A percentile compares a stretch with the other conserved stretches of the same genome.
phyloP scores from a whole-genome alignment of 2,329 filamentous ascomycete species.

The Fusarium pseudocircinatum region DNA sequence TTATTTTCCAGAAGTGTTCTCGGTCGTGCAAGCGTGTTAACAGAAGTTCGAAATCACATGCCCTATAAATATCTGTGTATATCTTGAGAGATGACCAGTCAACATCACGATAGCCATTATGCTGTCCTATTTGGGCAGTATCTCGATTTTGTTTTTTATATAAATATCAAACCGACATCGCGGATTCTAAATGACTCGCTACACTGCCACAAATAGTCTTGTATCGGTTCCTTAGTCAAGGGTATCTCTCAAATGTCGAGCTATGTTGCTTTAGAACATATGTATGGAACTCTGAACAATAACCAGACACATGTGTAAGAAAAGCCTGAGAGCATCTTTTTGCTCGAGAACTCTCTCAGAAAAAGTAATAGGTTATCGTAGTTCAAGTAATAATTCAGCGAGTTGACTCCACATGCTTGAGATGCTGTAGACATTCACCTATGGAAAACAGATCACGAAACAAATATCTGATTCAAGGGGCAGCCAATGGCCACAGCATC shows the following conservation, averaged over 20 bases:
- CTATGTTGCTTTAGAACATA: background rate
- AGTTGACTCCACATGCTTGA: no score
- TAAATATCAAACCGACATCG: background rate
- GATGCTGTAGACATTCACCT: background rate
- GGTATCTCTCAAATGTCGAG: background rate
- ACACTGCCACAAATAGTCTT: background rate
- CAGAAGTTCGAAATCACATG: background rate
- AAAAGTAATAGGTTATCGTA: background rate
- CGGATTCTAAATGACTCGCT: background rate
- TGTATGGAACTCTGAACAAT: background rate
- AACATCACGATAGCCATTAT: background rate
- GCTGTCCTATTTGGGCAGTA: background rate
- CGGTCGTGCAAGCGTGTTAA: background rate
- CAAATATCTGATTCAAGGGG: fast-evolving
- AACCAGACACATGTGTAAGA: background rate
- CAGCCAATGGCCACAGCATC: background rate
- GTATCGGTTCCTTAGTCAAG: no score
- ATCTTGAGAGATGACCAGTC: background rate
- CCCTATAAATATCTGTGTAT: background rate
- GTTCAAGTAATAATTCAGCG: background rate
- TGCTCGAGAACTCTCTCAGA: background rate
- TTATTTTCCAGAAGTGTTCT: background rate
- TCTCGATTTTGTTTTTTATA: background rate
- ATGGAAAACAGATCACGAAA: no score
- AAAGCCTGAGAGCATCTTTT: background rate